Percentiles rank a stretch among this genome's conserved stretches.
Evolutionary conservation across 179 eudicot species (phyloP).

Genomic region (Camellia oleifera): DNA sequence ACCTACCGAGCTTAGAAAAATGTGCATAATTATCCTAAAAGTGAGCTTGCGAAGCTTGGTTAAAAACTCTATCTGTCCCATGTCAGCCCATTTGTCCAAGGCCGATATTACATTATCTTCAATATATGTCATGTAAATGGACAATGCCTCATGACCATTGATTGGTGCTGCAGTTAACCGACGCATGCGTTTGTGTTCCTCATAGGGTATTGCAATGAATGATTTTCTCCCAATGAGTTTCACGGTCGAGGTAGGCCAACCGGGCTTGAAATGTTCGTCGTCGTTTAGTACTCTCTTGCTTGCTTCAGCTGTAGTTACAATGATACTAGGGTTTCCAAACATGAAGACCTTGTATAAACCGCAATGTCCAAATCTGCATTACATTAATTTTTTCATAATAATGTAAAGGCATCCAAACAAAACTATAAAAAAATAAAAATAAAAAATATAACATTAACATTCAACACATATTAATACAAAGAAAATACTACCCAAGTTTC

Average conservation of each 20-base stretch:
- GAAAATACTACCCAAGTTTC: too few relatives aligned
- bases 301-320: slow-evolving; percentile 47
- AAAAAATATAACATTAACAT: not conserved
- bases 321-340: slow-evolving; percentile 69
- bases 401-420: not conserved
- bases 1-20: slow-evolving; percentile 72
- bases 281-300: slow-evolving; percentile 37
- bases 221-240: slow-evolving; percentile 68
- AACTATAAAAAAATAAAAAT: too few relatives aligned
- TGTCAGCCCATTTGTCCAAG: slow-evolving; percentile 56
- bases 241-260: slow-evolving; percentile 52
- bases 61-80: slow-evolving; percentile 65
- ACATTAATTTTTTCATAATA: not conserved
- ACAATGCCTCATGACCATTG: slow-evolving; percentile 69
- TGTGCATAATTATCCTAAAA: slow-evolving; percentile 64
- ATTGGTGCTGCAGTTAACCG: slow-evolving; percentile 71
- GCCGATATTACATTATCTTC: slow-evolving; percentile 40
- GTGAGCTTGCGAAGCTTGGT: slow-evolving; percentile 64
- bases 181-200: slow-evolving; percentile 73
- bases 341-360: slow-evolving; percentile 68
- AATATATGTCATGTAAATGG: slow-evolving; percentile 56
- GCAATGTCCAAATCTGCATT: slow-evolving; percentile 54
- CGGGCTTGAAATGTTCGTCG: slow-evolving; percentile 46
- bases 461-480: not conserved
- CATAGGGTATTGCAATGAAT: slow-evolving; percentile 44